Conservation (phyloP, 192 early-diverging fungal species). For the Gonapodya sp. region DNA sequence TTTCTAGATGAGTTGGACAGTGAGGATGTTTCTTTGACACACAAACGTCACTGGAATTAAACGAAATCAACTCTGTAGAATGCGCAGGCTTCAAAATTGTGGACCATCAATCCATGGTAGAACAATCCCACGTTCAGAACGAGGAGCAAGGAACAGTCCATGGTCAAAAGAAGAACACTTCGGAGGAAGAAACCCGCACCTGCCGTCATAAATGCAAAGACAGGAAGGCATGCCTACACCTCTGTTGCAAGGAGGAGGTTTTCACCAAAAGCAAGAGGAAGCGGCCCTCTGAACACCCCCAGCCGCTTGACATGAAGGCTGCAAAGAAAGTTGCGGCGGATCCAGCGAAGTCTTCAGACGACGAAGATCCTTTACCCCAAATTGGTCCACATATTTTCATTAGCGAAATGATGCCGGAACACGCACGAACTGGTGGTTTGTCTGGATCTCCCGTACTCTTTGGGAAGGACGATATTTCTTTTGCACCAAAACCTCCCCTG, state of each 20-base stretch:
- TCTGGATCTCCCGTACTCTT: background rate
- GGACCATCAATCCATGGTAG: background rate
- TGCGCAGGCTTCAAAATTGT: background rate
- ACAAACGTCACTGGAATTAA: background rate
- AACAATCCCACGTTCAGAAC: background rate
- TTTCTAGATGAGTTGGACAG: background rate
- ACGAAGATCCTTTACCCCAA: too few species aligned
- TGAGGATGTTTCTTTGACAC: background rate
- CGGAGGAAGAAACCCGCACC: too few species aligned
- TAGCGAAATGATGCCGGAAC: too few species aligned
- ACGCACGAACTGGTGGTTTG: too few species aligned
- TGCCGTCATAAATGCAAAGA: conserved; percentile 15
- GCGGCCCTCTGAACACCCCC: background rate
- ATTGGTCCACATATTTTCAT: too few species aligned
- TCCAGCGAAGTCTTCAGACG: background rate
- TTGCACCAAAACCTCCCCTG: too few species aligned
- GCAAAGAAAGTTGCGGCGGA: background rate
- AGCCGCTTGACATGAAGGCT: background rate
- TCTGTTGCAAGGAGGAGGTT: conserved; percentile 13
- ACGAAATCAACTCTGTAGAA: background rate
- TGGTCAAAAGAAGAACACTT: too few species aligned
- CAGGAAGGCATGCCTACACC: conserved; percentile 10
- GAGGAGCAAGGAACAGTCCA: background rate
- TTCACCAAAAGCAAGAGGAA: conserved; percentile 6
- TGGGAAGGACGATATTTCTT: background rate